These are phyloP conservation scores for Phaeoacremonium minimum DNA, from an alignment of 2,329 filamentous ascomycete genomes.

Conservation along the genomic window DNA sequence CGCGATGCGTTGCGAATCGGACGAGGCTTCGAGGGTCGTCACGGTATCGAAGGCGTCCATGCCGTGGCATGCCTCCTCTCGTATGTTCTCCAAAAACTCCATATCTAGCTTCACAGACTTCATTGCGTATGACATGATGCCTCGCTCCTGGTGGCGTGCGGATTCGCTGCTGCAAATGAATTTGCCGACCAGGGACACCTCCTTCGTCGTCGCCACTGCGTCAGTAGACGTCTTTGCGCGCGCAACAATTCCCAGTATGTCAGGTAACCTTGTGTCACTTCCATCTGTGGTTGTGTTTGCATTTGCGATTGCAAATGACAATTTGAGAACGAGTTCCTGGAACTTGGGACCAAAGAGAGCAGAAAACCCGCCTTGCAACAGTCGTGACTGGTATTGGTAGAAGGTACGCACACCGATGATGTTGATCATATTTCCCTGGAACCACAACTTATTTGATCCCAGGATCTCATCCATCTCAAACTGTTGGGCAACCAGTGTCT, in stretches of 20 bases:
- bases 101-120: conserved; percentile 46
- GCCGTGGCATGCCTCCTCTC: conserved; percentile 46
- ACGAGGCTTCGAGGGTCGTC: conserved; percentile 31
- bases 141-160: conserved; percentile 45
- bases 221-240: conserved; percentile 39
- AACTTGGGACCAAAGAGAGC: conserved; percentile 46
- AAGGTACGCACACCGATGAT: conserved; percentile 46
- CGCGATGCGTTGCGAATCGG: conserved; percentile 29
- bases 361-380: conserved; percentile 45
- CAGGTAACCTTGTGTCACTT: conserved; percentile 31
- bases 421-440: conserved; percentile 39
- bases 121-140: conserved; percentile 45
- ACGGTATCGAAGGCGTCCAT: conserved; percentile 51
- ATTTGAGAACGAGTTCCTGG: conserved; percentile 47
- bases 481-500: conserved; percentile 47
- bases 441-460: conserved; percentile 38
- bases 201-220: conserved; percentile 38
- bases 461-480: conserved; percentile 48
- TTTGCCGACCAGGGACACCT: conserved; percentile 44
- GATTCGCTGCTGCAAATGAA: conserved; percentile 41
- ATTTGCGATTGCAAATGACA: conserved; percentile 45
- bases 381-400: conserved; percentile 46
- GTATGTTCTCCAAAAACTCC: conserved; percentile 46
- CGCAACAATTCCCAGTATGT: conserved; percentile 36
- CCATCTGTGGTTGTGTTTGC: conserved; percentile 29